Evolutionary conservation across 257 asterid species (phyloP).

Genomic region (Datura wrightii): DNA sequence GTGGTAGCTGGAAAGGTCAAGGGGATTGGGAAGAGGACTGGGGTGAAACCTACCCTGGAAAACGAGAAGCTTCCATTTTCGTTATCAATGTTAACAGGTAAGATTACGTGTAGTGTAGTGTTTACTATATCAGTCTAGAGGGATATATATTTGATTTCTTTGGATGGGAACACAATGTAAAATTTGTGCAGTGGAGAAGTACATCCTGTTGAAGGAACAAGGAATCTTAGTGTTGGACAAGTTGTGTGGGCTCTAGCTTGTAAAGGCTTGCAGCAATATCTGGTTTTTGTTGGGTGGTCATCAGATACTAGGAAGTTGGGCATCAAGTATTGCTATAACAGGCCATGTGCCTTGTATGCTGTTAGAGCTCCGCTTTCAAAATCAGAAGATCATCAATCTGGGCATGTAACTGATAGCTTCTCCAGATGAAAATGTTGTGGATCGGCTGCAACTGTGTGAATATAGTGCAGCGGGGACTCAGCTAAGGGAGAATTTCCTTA

Average conservation of each 20-base stretch:
- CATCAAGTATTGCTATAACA: constrained; percentile 77
- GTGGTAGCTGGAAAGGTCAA: constrained; percentile 84
- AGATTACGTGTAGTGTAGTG: constrained; percentile 16
- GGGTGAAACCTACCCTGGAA: constrained; percentile 95
- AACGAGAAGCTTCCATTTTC: constrained; percentile 85
- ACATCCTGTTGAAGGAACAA: constrained; percentile 59
- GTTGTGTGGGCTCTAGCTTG: constrained; percentile 85
- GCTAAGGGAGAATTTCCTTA: background rate
- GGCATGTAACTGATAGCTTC: constrained; percentile 39
- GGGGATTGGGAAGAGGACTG: constrained; percentile 99
- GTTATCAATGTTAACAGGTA: constrained; percentile 72
- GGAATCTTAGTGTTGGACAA: constrained; percentile 84
- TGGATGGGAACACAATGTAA: too few species aligned
- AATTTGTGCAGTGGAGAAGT: constrained; percentile 77
- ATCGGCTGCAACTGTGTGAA: background rate
- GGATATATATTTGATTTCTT: constrained; percentile 20
- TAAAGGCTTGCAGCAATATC: constrained; percentile 54
- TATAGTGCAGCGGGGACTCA: background rate
- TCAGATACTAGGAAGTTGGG: constrained; percentile 82
- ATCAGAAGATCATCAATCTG: constrained; percentile 46
- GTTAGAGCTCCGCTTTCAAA: constrained; percentile 63
- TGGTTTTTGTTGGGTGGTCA: constrained; percentile 92
- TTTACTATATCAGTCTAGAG: constrained; percentile 1
- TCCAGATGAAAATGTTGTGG: constrained; percentile 4
- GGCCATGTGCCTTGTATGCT: constrained; percentile 89